Conservation (phyloP, 2,329 filamentous ascomycete genomes). For the Fusarium brachygibbosum region DNA sequence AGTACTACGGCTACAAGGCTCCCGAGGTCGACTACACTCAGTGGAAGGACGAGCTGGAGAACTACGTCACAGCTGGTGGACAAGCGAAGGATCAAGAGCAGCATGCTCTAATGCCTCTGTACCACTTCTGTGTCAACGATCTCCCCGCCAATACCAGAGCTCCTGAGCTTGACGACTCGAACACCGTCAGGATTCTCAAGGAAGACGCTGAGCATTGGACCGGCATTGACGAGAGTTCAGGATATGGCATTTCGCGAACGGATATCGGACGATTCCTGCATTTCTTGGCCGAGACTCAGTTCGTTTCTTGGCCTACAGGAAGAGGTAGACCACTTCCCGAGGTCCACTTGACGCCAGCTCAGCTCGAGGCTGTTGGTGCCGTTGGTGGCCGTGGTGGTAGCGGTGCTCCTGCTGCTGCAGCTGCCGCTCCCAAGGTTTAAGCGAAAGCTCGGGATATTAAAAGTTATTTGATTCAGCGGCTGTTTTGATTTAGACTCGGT, state of each 20-base stretch:
- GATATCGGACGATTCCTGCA: slow-evolving; percentile 48
- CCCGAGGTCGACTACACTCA: slow-evolving; percentile 57
- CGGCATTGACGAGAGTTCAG: slow-evolving; percentile 66
- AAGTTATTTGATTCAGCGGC: slow-evolving; percentile 18
- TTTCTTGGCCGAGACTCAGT: slow-evolving; percentile 50
- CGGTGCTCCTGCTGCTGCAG: slow-evolving; percentile 1
- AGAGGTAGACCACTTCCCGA: slow-evolving; percentile 47
- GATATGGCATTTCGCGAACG: slow-evolving; percentile 53
- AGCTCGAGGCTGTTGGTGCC: slow-evolving; percentile 41
- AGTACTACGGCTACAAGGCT: slow-evolving; percentile 80
- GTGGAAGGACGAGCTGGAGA: slow-evolving; percentile 69
- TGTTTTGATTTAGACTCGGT: neutral
- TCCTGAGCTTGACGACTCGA: slow-evolving; percentile 53
- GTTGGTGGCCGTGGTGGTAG: slow-evolving; percentile 46
- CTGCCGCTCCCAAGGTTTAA: slow-evolving; percentile 10
- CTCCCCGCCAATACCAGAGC: slow-evolving; percentile 31
- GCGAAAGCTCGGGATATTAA: neutral
- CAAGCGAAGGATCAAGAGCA: slow-evolving; percentile 45
- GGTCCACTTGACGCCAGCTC: slow-evolving; percentile 33
- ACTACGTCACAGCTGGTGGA: slow-evolving; percentile 16
- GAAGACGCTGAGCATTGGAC: slow-evolving; percentile 72
- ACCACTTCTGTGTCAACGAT: slow-evolving; percentile 29
- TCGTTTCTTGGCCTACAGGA: slow-evolving; percentile 50
- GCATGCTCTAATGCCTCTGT: slow-evolving; percentile 31
- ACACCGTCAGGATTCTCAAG: slow-evolving; percentile 74